Evolutionary conservation across 352 stramenopile genomes (phyloP).

Genomic region (Globisporangium canariense): DNA sequence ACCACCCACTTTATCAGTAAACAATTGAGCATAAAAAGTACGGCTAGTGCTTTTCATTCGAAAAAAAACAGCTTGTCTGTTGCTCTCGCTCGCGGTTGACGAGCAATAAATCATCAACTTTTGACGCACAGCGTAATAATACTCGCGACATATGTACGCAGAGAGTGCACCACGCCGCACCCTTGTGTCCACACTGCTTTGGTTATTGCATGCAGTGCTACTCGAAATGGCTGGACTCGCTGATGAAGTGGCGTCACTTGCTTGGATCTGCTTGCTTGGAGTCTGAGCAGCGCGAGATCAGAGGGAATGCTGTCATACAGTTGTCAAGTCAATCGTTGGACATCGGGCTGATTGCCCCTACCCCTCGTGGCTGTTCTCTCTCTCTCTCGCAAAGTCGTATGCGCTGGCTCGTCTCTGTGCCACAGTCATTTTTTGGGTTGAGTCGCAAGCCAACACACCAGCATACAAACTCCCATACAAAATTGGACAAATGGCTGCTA

Average conservation of each 20-base stretch:
- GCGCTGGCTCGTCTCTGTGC: not conserved
- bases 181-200: no score
- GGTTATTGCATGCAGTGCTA: no score
- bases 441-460: not conserved
- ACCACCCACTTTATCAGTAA: no score
- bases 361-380: not conserved
- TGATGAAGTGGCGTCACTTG: no score
- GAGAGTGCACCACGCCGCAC: no score
- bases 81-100: not conserved
- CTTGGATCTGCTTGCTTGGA: no score
- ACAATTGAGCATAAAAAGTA: not conserved
- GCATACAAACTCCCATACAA: conserved; percentile 7
- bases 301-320: no score
- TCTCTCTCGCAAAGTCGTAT: not conserved
- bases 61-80: not conserved
- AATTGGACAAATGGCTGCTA: no score
- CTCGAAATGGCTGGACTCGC: no score
- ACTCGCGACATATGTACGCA: not conserved
- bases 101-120: not conserved
- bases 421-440: not conserved
- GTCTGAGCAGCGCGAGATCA: no score
- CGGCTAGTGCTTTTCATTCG: not conserved
- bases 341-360: no score
- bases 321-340: no score
- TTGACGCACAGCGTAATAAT: not conserved